phyloP scores from a whole-genome alignment of 2,329 filamentous ascomycete genomes.

The Coniochaeta ligniaria region DNA sequence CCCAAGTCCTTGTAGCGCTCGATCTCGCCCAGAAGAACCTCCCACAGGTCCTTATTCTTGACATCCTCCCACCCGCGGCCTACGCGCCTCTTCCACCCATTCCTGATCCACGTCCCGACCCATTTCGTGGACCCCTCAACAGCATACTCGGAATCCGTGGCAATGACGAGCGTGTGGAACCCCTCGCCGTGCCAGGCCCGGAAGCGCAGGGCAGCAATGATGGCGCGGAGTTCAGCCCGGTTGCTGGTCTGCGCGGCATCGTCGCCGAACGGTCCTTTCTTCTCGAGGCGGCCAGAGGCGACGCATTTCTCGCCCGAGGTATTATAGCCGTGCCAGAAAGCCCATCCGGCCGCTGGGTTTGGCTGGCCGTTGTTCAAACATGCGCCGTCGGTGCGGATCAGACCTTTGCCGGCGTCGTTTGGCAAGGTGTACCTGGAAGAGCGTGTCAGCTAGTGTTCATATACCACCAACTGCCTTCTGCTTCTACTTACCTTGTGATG shows the following conservation, averaged over 20 bases:
- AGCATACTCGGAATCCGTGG: constrained; percentile 46
- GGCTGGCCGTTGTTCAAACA: neutral
- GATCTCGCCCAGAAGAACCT: constrained; percentile 33
- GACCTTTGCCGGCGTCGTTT: neutral
- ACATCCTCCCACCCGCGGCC: constrained; percentile 20
- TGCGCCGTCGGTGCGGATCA: neutral
- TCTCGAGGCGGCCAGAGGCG: constrained; percentile 30
- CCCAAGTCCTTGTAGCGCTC: constrained; percentile 20
- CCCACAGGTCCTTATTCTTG: constrained; percentile 46
- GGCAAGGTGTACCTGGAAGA: neutral
- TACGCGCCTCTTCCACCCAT: constrained; percentile 32
- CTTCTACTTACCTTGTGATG: neutral
- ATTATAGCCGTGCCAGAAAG: constrained; percentile 20
- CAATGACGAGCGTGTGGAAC: constrained; percentile 36
- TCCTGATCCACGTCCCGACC: constrained; percentile 32
- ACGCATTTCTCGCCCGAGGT: constrained; percentile 7
- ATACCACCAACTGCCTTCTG: no score
- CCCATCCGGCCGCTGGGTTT: constrained; percentile 7
- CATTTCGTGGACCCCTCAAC: constrained; percentile 35
- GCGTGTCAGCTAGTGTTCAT: no score
- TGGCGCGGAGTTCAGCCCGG: constrained; percentile 48
- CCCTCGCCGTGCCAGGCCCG: constrained; percentile 35
- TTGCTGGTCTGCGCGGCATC: constrained; percentile 35
- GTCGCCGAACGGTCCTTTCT: constrained; percentile 31
- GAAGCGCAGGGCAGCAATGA: constrained; percentile 39